Percentiles rank a stretch among this genome's conserved stretches.
These are phyloP conservation scores for Podospora conica DNA, from an alignment of 495 filamentous ascomycete genomes.

Conservation along the genomic window DNA sequence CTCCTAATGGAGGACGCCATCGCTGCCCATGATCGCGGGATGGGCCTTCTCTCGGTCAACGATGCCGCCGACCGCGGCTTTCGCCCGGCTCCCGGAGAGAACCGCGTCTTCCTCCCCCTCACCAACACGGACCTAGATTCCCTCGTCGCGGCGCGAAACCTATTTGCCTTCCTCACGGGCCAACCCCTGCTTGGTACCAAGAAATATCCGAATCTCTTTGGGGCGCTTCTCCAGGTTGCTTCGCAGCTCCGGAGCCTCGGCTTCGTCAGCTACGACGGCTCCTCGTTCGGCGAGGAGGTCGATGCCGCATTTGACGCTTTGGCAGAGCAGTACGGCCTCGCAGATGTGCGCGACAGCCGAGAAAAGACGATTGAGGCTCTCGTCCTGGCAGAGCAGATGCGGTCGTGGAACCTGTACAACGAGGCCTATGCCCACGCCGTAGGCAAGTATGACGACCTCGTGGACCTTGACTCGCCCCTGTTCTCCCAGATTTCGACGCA, in stretches of 20 bases:
- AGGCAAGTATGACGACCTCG: constrained; percentile 75
- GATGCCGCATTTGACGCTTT: constrained; percentile 69
- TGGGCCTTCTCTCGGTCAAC: constrained; percentile 32
- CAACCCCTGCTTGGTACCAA: constrained; percentile 75
- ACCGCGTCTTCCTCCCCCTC: constrained; percentile 64
- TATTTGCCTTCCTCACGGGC: constrained; percentile 82
- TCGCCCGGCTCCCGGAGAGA: constrained; percentile 37
- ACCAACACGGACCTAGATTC: constrained; percentile 51
- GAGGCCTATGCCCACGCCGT: constrained; percentile 92
- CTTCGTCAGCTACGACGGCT: constrained; percentile 74
- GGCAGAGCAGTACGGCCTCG: constrained; percentile 66
- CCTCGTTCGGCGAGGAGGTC: constrained; percentile 72
- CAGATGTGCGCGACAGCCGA: constrained; percentile 72
- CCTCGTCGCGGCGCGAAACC: constrained; percentile 73
- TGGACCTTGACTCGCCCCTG: constrained; percentile 60
- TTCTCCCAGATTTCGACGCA: constrained; percentile 59
- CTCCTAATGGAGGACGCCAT: constrained; percentile 60
- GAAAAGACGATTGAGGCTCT: constrained; percentile 90
- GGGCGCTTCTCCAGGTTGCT: constrained; percentile 66
- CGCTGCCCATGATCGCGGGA: constrained; percentile 34
- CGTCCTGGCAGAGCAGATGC: constrained; percentile 79
- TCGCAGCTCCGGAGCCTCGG: constrained; percentile 63
- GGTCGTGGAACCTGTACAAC: constrained; percentile 73
- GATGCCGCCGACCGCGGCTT: constrained; percentile 39
- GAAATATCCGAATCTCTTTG: constrained; percentile 60